Conservation (phyloP, 2,329 filamentous ascomycete genomes). For the Seiridium unicorne region DNA sequence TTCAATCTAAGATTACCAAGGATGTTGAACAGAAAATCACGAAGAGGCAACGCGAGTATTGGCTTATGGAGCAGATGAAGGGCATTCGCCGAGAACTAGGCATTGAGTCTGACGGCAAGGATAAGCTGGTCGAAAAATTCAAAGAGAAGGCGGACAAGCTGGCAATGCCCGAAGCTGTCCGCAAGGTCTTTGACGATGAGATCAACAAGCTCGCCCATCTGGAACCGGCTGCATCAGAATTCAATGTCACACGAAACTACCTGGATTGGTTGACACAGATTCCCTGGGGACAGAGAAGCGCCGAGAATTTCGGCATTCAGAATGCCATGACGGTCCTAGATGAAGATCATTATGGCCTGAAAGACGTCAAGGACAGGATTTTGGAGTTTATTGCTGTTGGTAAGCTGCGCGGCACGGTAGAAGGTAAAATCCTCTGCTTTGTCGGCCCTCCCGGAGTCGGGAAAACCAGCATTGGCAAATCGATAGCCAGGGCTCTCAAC, state of each 20-base stretch:
- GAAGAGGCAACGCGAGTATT: slow-evolving; percentile 96
- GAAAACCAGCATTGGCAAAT: slow-evolving; percentile 98
- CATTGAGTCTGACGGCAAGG: slow-evolving; percentile 96
- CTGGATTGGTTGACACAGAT: slow-evolving; percentile 98
- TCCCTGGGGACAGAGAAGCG: slow-evolving; percentile 91
- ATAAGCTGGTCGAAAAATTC: slow-evolving; percentile 96
- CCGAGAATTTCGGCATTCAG: slow-evolving; percentile 94
- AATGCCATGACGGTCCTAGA: slow-evolving; percentile 89
- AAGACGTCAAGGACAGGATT: slow-evolving; percentile 98
- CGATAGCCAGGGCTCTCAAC: slow-evolving; percentile 90
- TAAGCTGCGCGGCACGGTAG: slow-evolving; percentile 93
- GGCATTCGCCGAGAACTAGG: slow-evolving; percentile 93
- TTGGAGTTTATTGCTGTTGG: slow-evolving; percentile 97
- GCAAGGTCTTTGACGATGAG: slow-evolving; percentile 98
- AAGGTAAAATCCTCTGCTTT: slow-evolving; percentile 97
- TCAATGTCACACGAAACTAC: slow-evolving; percentile 98
- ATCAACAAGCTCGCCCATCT: slow-evolving; percentile 95
- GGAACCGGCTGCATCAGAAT: slow-evolving; percentile 94
- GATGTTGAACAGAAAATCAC: slow-evolving; percentile 97
- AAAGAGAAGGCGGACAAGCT: slow-evolving; percentile 91
- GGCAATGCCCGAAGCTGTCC: slow-evolving; percentile 94
- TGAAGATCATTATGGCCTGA: slow-evolving; percentile 93
- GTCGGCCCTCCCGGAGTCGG: slow-evolving; percentile 96
- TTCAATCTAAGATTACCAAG: slow-evolving; percentile 96
- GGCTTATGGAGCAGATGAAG: slow-evolving; percentile 99